These are phyloP conservation scores for Globisporangium middletonii DNA, from an alignment of 352 stramenopile genomes.

Conservation along the genomic window DNA sequence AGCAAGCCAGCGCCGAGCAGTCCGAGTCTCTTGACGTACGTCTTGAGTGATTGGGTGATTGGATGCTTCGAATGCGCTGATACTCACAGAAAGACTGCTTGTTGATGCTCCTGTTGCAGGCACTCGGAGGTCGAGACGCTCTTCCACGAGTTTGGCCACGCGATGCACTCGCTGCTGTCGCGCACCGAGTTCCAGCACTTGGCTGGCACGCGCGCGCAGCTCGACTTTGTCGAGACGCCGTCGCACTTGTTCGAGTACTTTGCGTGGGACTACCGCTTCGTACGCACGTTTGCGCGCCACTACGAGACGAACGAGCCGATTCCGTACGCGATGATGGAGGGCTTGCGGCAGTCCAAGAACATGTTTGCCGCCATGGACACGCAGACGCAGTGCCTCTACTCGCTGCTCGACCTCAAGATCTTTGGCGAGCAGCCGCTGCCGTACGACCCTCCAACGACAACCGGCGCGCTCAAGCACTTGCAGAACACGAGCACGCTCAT, in stretches of 20 bases:
- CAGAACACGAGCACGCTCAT: slow-evolving; percentile 75
- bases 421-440: slow-evolving; percentile 58
- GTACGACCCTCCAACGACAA: slow-evolving; percentile 36
- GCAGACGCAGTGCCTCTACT: slow-evolving; percentile 82
- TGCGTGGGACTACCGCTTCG: slow-evolving; percentile 87
- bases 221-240: slow-evolving; percentile 95
- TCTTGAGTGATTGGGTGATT: too few species aligned
- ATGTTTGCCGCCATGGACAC: slow-evolving; percentile 90
- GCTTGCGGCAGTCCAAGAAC: slow-evolving; percentile 69
- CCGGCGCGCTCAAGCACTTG: slow-evolving; percentile 45
- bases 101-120: slow-evolving; percentile 8
- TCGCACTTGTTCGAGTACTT: slow-evolving; percentile 98
- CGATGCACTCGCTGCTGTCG: slow-evolving; percentile 95
- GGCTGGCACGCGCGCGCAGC: slow-evolving; percentile 88
- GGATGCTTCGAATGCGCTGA: too few species aligned
- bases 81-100: too few species aligned
- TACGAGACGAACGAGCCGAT: slow-evolving; percentile 77
- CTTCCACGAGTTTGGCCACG: slow-evolving; percentile 96
- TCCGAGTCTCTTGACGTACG: slow-evolving; percentile 65
- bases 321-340: slow-evolving; percentile 67
- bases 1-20: slow-evolving; percentile 66
- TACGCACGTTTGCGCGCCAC: slow-evolving; percentile 81
- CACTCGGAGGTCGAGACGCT: slow-evolving; percentile 96
- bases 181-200: slow-evolving; percentile 97
- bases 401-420: slow-evolving; percentile 66